Conservation (phyloP, 306 rosid genomes). For the Styphnolobium japonicum region DNA sequence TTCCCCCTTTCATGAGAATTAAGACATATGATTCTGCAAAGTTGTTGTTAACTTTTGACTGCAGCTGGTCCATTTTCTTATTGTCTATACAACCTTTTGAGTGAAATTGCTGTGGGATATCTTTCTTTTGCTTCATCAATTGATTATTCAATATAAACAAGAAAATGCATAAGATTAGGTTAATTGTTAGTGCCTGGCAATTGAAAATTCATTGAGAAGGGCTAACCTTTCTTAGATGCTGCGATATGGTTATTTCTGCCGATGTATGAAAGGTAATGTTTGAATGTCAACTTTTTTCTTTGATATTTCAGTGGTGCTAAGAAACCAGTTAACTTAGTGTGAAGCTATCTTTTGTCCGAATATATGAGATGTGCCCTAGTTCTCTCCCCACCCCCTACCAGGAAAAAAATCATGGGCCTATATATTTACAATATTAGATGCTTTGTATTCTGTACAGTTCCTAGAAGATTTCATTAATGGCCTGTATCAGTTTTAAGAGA, state of each 20-base stretch:
- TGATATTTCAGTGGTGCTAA: conserved; percentile 10
- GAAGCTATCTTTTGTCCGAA: conserved; percentile 12
- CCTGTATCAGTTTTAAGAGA: conserved; percentile 92
- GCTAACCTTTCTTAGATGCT: too few relatives aligned
- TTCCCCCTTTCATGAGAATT: not conserved
- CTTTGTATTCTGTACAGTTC: conserved; percentile 63
- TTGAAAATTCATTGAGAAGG: not conserved
- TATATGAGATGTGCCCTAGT: not conserved
- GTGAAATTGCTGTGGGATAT: conserved; percentile 4
- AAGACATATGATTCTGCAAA: not conserved
- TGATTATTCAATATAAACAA: not conserved
- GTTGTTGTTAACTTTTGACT: not conserved
- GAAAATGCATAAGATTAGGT: not conserved
- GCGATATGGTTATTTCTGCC: conserved; percentile 5
- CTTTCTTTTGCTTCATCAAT: not conserved
- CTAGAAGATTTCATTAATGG: conserved; percentile 98
- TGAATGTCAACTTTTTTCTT: not conserved
- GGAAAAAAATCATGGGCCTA: not conserved
- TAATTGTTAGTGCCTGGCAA: not conserved
- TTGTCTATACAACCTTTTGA: not conserved
- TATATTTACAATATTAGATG: not conserved
- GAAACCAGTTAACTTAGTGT: conserved; percentile 1
- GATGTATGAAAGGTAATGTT: not conserved
- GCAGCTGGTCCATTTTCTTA: not conserved
- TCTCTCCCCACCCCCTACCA: not conserved